Base-by-base conservation (phyloP, 371 early-diverging fungal genomes). In the Blastocladiella emersonii region DNA sequence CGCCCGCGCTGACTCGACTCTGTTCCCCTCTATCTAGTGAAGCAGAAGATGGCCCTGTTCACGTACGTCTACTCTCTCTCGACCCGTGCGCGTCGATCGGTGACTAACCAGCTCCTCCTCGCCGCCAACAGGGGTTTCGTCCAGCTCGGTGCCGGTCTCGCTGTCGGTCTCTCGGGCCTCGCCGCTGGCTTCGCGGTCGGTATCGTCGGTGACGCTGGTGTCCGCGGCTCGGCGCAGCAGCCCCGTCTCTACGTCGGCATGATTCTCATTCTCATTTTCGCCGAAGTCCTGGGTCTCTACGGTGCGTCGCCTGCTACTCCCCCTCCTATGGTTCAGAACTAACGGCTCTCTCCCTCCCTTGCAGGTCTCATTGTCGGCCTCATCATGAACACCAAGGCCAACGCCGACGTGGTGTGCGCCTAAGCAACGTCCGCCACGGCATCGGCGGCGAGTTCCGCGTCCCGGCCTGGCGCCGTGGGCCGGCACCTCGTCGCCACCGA, bases 121-220 rank as follows among this genome's bases (percentile, higher is more conserved):
- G 35, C 45, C 59, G 27, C 64, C n/a, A 25, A 59, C 66, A 80
- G 83, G 63, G 91, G 86, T 25, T 91, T 90, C 66, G 78, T 92
- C 68, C 89, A 89, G 63, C 76, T 92, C 56, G 91, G 85, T 44
- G 88, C 91, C 34, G 93, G 93, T 61, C 71, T 91, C 43, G 79
- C 85, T 65, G 91, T 90, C n/a, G 93, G 93, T 67, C 72, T 91
- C 36, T 79, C 84, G 34, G 92, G 91, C 62, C 77, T 92, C 73
- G 91, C 93, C 37, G 92, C 92, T 61, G 93, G 93, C 32, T 89
- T 90, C 75, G 90, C 93, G 55, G 88, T 92, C 66, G 93, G 93
- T 65, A 83, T 91, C 69, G 91, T 88, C 35, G 93, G 92, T 64
- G 93, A 92, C 67, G 84, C 89, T 25, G 91, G 91, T 68, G 89